Conservation (phyloP, 352 stramenopile genomes). For the Saprolegnia diclina region DNA sequence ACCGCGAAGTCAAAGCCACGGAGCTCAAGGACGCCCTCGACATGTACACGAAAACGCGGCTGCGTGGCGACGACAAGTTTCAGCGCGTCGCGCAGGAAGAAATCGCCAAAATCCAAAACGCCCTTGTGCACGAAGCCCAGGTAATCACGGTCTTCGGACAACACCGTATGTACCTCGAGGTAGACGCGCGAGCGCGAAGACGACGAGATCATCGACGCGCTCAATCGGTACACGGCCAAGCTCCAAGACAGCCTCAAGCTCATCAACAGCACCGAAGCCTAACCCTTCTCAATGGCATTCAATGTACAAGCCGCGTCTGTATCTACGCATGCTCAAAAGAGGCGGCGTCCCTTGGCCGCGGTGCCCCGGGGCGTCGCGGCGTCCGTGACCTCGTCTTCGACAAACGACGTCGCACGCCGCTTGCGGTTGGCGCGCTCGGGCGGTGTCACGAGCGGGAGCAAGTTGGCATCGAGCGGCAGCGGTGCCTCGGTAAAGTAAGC, state of each 20-base stretch:
- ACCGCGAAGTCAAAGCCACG: slow-evolving; percentile 63
- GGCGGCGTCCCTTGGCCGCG: slow-evolving; percentile 21
- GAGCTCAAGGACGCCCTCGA: slow-evolving; percentile 67
- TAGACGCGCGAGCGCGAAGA: slow-evolving; percentile 82
- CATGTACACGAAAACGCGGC: slow-evolving; percentile 58
- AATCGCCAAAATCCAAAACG: slow-evolving; percentile 72
- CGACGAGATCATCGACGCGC: slow-evolving; percentile 90
- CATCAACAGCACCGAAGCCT: slow-evolving; percentile 80
- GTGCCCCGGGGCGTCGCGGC: not conserved
- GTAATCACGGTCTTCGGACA: slow-evolving; percentile 26
- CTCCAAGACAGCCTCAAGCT: slow-evolving; percentile 91
- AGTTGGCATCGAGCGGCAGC: slow-evolving; percentile 21
- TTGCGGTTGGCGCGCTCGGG: slow-evolving; percentile 15
- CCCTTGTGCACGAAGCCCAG: slow-evolving; percentile 61
- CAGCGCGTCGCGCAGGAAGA: slow-evolving; percentile 62
- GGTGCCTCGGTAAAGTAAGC: slow-evolving; percentile 58
- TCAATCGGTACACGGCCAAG: slow-evolving; percentile 91
- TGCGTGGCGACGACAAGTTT: slow-evolving; percentile 72
- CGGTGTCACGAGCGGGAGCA: slow-evolving; percentile 24
- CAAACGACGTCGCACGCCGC: slow-evolving; percentile 18
- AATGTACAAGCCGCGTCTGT: no score
- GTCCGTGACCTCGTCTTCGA: slow-evolving; percentile 20
- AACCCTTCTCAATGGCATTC: slow-evolving; percentile 13
- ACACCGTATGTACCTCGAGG: not conserved
- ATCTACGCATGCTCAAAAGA: no score